phyloP scores from a whole-genome alignment of 1,284 basidiomycete genomes.

The Lignosus rhinocerotis region DNA sequence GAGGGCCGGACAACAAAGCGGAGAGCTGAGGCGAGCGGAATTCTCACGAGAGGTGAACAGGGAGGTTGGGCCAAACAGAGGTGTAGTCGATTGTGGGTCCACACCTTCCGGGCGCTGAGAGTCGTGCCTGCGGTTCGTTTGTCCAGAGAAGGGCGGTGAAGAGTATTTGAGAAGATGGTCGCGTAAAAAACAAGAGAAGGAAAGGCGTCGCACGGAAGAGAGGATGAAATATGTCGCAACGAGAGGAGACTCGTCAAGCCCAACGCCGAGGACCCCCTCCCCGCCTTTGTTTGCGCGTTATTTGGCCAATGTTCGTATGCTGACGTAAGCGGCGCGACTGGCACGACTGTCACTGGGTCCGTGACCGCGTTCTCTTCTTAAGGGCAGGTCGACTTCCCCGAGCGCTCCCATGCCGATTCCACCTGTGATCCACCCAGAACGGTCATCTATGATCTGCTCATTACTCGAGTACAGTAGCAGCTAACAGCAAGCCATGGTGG shows the following conservation, averaged over 20 bases:
- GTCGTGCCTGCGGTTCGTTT: constrained; percentile 1
- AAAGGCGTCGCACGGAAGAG: constrained; percentile 23
- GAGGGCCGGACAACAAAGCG: constrained; percentile 16
- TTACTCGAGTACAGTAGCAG: no score
- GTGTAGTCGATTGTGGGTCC: constrained; percentile 34
- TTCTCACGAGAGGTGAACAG: constrained; percentile 32
- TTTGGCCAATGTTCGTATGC: constrained; percentile 35
- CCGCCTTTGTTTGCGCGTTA: constrained; percentile 34
- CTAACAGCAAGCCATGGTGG: background rate
- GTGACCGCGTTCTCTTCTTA: constrained; percentile 20
- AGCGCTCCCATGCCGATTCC: background rate
- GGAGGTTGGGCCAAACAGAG: constrained; percentile 26
- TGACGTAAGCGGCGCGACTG: constrained; percentile 24
- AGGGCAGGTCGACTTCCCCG: constrained; percentile 12
- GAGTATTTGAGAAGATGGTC: background rate
- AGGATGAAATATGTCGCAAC: constrained; percentile 16
- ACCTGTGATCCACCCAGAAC: background rate
- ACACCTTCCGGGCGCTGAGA: constrained; percentile 15
- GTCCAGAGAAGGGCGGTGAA: background rate
- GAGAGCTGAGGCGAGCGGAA: constrained; percentile 24
- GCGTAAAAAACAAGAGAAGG: background rate
- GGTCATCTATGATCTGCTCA: background rate
- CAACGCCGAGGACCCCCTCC: constrained; percentile 8
- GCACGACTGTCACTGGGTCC: constrained; percentile 3
- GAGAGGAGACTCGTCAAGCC: constrained; percentile 10